Evolutionary conservation across 495 filamentous ascomycete genomes (phyloP).

Genomic region (Bacidia gigantensis): DNA sequence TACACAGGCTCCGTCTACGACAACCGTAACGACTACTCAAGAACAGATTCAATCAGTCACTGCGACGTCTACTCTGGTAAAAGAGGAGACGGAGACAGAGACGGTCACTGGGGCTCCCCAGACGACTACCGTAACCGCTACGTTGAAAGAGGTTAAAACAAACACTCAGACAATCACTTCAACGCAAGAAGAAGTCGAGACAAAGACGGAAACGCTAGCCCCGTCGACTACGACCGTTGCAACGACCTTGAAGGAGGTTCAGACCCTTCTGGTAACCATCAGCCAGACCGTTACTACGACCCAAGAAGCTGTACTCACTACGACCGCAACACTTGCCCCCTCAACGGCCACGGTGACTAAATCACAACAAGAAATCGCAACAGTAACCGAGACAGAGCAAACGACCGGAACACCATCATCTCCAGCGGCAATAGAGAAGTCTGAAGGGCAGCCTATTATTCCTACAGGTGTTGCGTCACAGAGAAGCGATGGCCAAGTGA

Average conservation of each 20-base stretch:
- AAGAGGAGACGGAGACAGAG: neutral
- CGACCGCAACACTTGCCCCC: neutral
- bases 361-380: neutral
- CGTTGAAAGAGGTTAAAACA: neutral
- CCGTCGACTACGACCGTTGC: neutral
- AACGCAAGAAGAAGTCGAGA: conserved; percentile 1
- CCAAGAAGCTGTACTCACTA: neutral
- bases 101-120: neutral
- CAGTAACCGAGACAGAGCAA: neutral
- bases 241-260: neutral
- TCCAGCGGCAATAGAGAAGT: neutral
- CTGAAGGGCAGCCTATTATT: neutral
- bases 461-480: neutral
- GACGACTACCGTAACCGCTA: neutral
- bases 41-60: neutral
- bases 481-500: neutral
- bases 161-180: neutral
- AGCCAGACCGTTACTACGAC: neutral
- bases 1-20: neutral
- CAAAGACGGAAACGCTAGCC: neutral
- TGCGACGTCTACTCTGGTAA: neutral
- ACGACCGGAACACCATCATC: neutral
- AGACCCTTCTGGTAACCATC: neutral
- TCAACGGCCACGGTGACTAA: neutral
- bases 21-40: neutral